Conservation (phyloP, 306 rosid genomes). For the Quercus ilex region DNA sequence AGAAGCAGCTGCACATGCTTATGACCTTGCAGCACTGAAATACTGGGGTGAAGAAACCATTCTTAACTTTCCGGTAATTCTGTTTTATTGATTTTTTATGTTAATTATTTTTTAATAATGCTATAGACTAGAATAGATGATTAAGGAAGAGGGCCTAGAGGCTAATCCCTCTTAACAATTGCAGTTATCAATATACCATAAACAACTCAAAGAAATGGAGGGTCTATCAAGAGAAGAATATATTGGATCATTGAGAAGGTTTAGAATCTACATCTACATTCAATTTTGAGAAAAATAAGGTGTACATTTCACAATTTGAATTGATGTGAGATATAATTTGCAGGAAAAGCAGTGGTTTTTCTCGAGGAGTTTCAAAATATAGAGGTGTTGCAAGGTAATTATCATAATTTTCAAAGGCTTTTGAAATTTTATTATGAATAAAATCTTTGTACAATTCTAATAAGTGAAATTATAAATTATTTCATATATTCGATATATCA, state of each 20-base stretch:
- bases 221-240: conserved; percentile 86
- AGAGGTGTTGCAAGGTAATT: conserved; percentile 95
- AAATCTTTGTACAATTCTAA: neutral
- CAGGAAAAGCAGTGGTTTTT: conserved; percentile 96
- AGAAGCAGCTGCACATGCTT: conserved; percentile 96
- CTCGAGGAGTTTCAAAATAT: conserved; percentile 94
- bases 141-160: neutral
- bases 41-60: conserved; percentile 86
- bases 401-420: neutral
- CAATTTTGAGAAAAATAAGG: neutral
- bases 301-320: neutral
- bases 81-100: neutral
- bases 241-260: conserved; percentile 93
- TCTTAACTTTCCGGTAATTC: conserved; percentile 76
- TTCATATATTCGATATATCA: too few species aligned
- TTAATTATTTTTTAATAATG: neutral
- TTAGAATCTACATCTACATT: neutral
- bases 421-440: neutral
- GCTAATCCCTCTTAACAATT: neutral
- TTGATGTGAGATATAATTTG: neutral
- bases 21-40: conserved; percentile 98
- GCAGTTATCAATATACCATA: conserved; percentile 57
- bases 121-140: neutral
- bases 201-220: conserved; percentile 75
- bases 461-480: too few species aligned